Evolutionary conservation across 106 monocot species (phyloP).

Genomic region (Vanilla planifolia): DNA sequence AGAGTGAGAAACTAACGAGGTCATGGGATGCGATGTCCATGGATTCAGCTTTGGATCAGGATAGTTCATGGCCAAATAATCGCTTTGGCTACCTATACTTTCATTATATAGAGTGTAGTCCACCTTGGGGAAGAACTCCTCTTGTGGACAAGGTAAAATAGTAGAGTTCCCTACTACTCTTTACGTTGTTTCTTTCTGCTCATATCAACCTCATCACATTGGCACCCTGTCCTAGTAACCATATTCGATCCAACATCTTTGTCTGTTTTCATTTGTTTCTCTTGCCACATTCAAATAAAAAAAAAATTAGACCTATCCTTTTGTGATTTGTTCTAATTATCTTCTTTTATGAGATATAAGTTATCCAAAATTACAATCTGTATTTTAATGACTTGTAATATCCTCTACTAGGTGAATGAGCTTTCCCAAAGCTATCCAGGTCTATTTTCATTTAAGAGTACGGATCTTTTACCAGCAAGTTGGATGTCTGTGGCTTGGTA

Average conservation of each 20-base stretch:
- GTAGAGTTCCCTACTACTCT: too few relatives aligned
- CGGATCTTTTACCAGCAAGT: constrained; percentile 80
- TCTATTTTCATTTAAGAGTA: constrained; percentile 52
- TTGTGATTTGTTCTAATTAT: background rate
- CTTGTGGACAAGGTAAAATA: constrained; percentile 53
- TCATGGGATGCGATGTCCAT: constrained; percentile 45
- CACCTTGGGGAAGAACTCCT: constrained; percentile 56
- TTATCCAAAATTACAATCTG: too few relatives aligned
- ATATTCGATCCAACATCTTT: too few relatives aligned
- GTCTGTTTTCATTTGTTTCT: too few relatives aligned
- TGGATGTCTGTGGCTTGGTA: constrained; percentile 95
- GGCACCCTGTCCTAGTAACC: too few relatives aligned
- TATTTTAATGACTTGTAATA: background rate
- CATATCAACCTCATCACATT: too few relatives aligned
- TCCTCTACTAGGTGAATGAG: constrained; percentile 28
- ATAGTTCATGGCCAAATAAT: constrained; percentile 24
- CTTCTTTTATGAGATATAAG: too few relatives aligned
- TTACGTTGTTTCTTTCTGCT: too few relatives aligned
- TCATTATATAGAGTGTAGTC: constrained; percentile 46
- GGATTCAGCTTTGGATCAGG: constrained; percentile 19
- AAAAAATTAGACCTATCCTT: too few relatives aligned
- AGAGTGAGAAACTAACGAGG: constrained; percentile 46
- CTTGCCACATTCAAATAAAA: too few relatives aligned
- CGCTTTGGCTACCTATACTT: constrained; percentile 43
- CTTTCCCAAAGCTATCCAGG: constrained; percentile 47